These are phyloP conservation scores for Venturia nashicola DNA, from an alignment of 2,329 filamentous ascomycete genomes.

Conservation along the genomic window DNA sequence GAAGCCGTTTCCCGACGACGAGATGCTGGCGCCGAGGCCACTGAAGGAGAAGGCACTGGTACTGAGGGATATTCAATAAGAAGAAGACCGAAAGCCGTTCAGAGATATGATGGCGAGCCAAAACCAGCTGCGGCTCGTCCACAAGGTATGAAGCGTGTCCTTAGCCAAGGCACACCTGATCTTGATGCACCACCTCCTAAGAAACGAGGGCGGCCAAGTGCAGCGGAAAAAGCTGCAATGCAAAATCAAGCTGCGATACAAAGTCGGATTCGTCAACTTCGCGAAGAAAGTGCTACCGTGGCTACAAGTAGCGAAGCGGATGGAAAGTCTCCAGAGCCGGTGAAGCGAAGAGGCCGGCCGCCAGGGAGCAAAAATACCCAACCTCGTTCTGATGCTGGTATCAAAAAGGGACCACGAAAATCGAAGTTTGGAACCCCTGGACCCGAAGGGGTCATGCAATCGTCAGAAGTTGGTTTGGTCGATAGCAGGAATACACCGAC, in stretches of 20 bases:
- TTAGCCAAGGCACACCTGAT: conserved; percentile 5
- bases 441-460: neutral
- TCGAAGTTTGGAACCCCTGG: neutral
- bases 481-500: neutral
- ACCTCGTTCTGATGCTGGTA: conserved; percentile 33
- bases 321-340: conserved; percentile 3
- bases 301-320: conserved; percentile 12
- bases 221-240: conserved; percentile 5
- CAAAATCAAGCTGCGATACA: conserved; percentile 4
- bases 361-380: conserved; percentile 36
- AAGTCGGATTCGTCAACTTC: conserved; percentile 7
- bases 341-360: conserved; percentile 22
- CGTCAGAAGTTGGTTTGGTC: neutral
- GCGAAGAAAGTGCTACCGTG: conserved; percentile 10
- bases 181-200: conserved; percentile 2
- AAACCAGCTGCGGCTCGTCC: neutral
- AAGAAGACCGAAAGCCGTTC: conserved; percentile 8
- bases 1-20: conserved; percentile 14
- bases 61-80: conserved; percentile 6
- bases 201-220: conserved; percentile 6
- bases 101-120: conserved; percentile 5
- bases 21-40: conserved; percentile 25
- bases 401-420: conserved; percentile 35
- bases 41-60: conserved; percentile 15
- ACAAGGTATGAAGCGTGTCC: conserved; percentile 3